These are phyloP conservation scores for Crithidia expoeki DNA, from an alignment of 208 protist genomes.

Conservation along the genomic window DNA sequence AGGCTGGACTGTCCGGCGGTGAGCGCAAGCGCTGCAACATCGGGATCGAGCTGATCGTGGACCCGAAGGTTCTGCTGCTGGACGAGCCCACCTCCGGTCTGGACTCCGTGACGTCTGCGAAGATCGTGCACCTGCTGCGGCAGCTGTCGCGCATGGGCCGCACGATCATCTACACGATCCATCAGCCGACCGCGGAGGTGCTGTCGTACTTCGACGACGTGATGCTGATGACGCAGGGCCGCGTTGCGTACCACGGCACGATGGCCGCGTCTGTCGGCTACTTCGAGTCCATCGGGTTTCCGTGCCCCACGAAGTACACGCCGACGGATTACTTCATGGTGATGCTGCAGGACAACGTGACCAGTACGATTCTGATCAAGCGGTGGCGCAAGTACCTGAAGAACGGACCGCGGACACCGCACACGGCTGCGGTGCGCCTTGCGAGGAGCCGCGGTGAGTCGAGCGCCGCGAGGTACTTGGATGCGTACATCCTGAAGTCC, in stretches of 20 bases:
- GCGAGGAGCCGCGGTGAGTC: constrained; percentile 42
- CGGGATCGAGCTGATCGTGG: constrained; percentile 87
- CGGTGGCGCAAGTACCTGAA: constrained; percentile 72
- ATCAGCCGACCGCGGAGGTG: constrained; percentile 93
- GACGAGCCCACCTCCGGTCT: constrained; percentile 92
- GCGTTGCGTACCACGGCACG: constrained; percentile 84
- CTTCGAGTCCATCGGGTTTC: constrained; percentile 82
- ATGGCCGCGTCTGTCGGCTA: constrained; percentile 68
- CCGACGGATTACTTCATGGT: constrained; percentile 91
- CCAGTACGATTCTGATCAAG: constrained; percentile 61
- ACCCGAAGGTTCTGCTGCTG: constrained; percentile 86
- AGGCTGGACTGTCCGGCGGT: constrained; percentile 82
- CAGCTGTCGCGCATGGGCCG: constrained; percentile 73
- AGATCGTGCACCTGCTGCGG: constrained; percentile 79
- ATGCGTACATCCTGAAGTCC: constrained; percentile 54
- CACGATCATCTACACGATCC: constrained; percentile 94
- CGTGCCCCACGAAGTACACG: constrained; percentile 71
- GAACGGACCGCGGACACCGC: constrained; percentile 44
- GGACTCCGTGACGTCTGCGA: constrained; percentile 84
- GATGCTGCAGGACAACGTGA: constrained; percentile 71
- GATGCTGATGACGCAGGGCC: constrained; percentile 85
- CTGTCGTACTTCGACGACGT: constrained; percentile 92
- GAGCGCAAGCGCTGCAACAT: constrained; percentile 91
- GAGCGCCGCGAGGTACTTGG: constrained; percentile 44
- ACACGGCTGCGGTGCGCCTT: constrained; percentile 57